Evolutionary conservation across 495 filamentous ascomycete genomes (phyloP).

Genomic region (Podospora pseudocomata): DNA sequence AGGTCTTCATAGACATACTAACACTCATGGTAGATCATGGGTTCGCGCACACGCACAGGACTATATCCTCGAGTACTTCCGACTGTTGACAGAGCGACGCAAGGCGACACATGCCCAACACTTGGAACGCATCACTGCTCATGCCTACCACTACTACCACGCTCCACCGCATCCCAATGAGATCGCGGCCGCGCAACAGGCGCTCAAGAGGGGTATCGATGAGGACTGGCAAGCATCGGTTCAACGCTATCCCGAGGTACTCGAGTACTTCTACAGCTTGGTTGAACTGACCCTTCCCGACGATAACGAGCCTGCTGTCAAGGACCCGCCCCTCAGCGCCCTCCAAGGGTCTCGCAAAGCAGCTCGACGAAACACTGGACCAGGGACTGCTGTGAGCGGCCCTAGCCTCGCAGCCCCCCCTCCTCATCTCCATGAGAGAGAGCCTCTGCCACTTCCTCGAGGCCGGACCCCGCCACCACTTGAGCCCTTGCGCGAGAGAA

Average conservation of each 20-base stretch:
- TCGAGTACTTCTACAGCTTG: constrained; percentile 68
- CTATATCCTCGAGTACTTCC: constrained; percentile 66
- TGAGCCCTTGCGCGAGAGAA: constrained; percentile 32
- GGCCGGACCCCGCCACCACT: constrained; percentile 34
- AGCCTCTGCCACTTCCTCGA: constrained; percentile 22
- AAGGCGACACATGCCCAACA: constrained; percentile 54
- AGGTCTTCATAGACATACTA: constrained; percentile 16
- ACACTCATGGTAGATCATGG: constrained; percentile 52
- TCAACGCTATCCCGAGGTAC: constrained; percentile 66
- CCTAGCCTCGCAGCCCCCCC: constrained; percentile 23
- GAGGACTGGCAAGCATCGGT: constrained; percentile 69
- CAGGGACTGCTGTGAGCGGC: constrained; percentile 34
- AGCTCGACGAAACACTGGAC: constrained; percentile 29
- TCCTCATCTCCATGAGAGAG: constrained; percentile 19
- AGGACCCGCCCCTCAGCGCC: constrained; percentile 54
- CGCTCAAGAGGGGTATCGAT: constrained; percentile 65
- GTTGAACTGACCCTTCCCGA: constrained; percentile 57
- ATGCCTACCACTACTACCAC: constrained; percentile 55
- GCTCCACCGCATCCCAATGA: constrained; percentile 54
- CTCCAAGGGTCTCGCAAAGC: constrained; percentile 43
- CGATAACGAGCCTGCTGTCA: constrained; percentile 51
- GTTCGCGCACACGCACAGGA: constrained; percentile 66
- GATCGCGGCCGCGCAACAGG: constrained; percentile 54
- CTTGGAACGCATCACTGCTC: constrained; percentile 54
- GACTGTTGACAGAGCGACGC: constrained; percentile 55